Evolutionary conservation across 2,329 filamentous ascomycete species (phyloP).

Genomic region (Nemania bipapillata): DNA sequence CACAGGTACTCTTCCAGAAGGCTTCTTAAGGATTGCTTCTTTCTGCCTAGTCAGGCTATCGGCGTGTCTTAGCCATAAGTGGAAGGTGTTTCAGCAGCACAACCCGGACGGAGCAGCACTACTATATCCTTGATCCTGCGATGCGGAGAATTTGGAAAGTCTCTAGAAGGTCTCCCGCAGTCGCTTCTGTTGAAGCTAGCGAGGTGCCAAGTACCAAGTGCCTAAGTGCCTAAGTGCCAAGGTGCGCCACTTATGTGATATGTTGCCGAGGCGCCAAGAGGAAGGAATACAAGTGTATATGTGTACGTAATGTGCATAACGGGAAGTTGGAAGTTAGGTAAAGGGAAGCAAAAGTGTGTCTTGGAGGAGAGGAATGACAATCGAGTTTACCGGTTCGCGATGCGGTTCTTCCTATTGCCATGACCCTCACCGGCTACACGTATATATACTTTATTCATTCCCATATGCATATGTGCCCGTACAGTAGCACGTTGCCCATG

Average conservation of each 20-base stretch:
- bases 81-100: slow-evolving; percentile 26
- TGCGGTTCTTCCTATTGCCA: background rate
- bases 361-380: background rate
- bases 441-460: too few relatives aligned
- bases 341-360: too few relatives aligned
- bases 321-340: too few relatives aligned
- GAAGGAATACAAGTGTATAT: background rate
- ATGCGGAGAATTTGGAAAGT: slow-evolving; percentile 35
- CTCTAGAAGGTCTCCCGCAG: slow-evolving; percentile 14
- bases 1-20: slow-evolving; percentile 37
- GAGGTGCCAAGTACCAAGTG: background rate
- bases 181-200: background rate
- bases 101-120: slow-evolving; percentile 9
- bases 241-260: background rate
- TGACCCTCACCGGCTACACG: background rate
- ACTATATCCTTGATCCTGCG: slow-evolving; percentile 30
- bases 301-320: too few relatives aligned
- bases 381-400: background rate
- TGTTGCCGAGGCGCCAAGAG: slow-evolving; percentile 20
- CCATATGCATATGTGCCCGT: too few relatives aligned
- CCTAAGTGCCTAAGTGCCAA: background rate
- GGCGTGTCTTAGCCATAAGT: slow-evolving; percentile 12
- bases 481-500: background rate
- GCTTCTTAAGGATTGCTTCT: slow-evolving; percentile 34
- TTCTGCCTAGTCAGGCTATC: slow-evolving; percentile 21